Evolutionary conservation across 106 monocot species (phyloP).

Genomic region (Dendrobium officinale): DNA sequence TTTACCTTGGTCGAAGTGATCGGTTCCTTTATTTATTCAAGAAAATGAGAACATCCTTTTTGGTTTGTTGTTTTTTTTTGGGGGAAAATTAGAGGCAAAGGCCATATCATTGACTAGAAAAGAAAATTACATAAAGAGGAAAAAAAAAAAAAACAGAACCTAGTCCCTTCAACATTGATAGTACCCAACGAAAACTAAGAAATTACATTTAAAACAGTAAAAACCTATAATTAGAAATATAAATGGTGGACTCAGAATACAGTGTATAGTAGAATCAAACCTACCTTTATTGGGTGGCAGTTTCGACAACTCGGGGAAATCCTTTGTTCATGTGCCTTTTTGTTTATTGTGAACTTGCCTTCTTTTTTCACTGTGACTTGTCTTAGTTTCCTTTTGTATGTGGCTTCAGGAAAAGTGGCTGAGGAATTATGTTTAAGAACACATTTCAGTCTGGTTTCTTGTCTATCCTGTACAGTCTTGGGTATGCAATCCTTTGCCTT

Average conservation of each 20-base stretch:
- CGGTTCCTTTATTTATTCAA: not conserved
- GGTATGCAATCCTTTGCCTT: conserved; percentile 33
- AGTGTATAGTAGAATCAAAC: too few species aligned
- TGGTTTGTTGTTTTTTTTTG: not conserved
- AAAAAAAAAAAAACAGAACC: too few species aligned
- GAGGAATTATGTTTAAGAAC: conserved; percentile 67
- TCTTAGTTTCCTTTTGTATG: not conserved
- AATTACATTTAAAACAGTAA: too few species aligned
- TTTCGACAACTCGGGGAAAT: too few species aligned
- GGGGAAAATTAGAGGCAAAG: too few species aligned
- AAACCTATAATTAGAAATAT: too few species aligned
- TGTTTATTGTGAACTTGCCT: not conserved
- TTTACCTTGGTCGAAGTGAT: not conserved
- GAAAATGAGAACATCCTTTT: not conserved
- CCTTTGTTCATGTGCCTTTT: not conserved
- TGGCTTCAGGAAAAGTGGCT: not conserved
- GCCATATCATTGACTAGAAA: too few species aligned
- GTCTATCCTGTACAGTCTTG: conserved; percentile 86
- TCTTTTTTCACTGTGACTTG: not conserved
- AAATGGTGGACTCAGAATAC: too few species aligned
- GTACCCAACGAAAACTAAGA: too few species aligned
- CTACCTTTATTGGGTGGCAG: too few species aligned
- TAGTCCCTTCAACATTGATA: too few species aligned
- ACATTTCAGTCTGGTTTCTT: conserved; percentile 93
- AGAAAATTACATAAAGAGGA: too few species aligned